Base-by-base conservation (phyloP, 1,139 yeast genomes). In the Hansenula sp. region DNA sequence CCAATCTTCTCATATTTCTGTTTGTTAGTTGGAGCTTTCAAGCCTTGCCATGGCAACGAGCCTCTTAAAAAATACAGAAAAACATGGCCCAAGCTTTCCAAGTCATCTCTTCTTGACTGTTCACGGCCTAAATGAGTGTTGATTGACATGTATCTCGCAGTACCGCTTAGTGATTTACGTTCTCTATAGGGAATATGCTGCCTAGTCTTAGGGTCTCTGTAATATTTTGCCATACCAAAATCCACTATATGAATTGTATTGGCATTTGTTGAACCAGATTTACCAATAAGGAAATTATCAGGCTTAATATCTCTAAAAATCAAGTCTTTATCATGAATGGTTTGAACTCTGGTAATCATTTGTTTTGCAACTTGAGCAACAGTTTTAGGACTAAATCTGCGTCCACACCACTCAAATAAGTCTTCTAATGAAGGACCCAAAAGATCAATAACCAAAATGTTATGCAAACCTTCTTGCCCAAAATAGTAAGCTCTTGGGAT, bases 31-130 rank as follows among this genome's bases (percentile, higher is more conserved):
- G 91, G 91, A 1, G 93, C 93, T 61, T 84, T 90, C 57, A 93
- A 78, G 16, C 99, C 99, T 70, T 93, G 99, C 99, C 99, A 93
- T 44, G 99, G 99, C 60, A 93, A 74, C 18, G 94, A 86, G 33
- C 99, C 99, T 51, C 96, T 81, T 63, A 96, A 81, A 63, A 93
- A 93, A 69, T 93, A 93, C 59, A 93, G 87, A 60, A 93, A 79
- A 35, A 93, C 98, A 65, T 93, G 94, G 32, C 98, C 98, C 66
- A 93, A 77, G 53, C 95, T 84, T 70, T 93, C 99, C 68, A 93
- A 79, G 66, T 93, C 99, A 65, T 93, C 99, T 63, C 99, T 81
- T 68, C 99, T 83, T 50, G 90, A 83, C 67, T 93, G 99, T 66
- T 93, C 99, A 57, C 94, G 87, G 41, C 99, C 99, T 62, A 93